Base-by-base conservation (phyloP, 495 filamentous ascomycete genomes). In the Penicillium riverlandense region DNA sequence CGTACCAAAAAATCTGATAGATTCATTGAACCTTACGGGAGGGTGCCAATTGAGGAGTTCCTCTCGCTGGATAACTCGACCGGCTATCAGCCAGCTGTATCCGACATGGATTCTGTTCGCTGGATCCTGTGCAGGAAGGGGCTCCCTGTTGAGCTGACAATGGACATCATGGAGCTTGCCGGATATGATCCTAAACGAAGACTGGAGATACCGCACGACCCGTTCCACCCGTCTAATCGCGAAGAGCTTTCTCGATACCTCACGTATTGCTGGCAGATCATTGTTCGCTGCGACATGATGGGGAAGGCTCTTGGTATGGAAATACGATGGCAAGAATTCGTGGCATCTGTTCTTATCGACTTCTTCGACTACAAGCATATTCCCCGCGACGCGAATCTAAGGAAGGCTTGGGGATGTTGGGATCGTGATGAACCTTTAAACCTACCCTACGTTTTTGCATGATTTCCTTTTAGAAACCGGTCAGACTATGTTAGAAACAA, bases 201-300 rank as follows among this genome's bases (percentile, higher is more conserved):
- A 41, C 35, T 55, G 7, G 35, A 29, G 4, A 29, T 43, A 11
- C 38, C 48, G 1, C 48, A 55, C 37, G 55, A 58, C 42, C 55
- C 55, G n/a, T 44, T 58, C 9, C 55, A 58, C 29, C 40, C 36
- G 7, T 37, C 16, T 10, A 58, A 55, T n/a, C 44, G 44, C 1
- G 13, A 36, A 14, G 45, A 44, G 32, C 12, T 58, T 8, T 14
- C 8, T 8, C 27, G 35, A 11, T 52, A 58, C 28, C 45, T 58
- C 13, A 55, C 10, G 14, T 49, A 44, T 30, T 52, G 55, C 28
- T 58, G 55, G 55, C 44, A 50, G 27, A 32, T 51, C 9, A 9
- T 58, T 13, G 44, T 58, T n/a, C 44, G 44, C n/a, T 55, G 52
- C 38, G 43, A 52, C 16, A 55, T 50, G 55, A 49, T 57, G 43